Base-by-base conservation (phyloP, 257 asterid genomes). In the Solanum verrucosum region DNA sequence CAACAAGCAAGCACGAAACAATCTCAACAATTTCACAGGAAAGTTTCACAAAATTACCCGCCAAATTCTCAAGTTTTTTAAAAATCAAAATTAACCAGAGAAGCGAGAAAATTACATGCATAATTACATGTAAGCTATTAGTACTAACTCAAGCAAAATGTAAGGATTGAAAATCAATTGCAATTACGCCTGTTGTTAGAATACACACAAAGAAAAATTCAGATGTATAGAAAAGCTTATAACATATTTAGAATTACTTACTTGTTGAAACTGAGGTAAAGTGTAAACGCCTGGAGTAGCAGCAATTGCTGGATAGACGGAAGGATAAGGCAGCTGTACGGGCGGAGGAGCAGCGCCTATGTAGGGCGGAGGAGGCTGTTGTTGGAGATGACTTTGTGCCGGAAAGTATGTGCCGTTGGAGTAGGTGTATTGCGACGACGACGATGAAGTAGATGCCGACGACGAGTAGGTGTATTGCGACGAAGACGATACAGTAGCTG, bases 311-410 rank as follows among this genome's bases (percentile, higher is more conserved):
- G 91, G 93, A 73, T 89, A 89, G 16, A 89, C 89, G 63, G 90
- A 86, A 74, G 90, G 89, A 15, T 90, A 63, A 8, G 90, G 84
- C 4, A 87, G 56, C 2, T 85, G 91, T 7, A 86, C 84, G 27
- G 88, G 44, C 37, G 81, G 81, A 52, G 95, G 95, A n/a, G 98
- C 94, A 83, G 95, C 95, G 56, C 94, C 98, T 88, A 92, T 94
- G 91, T 95, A 94, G 75, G 96, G 37, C 4, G 92, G 95, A 63
- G 90, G 87, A 34, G 92, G 93, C 81, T 92, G 84, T 75, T 92
- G 99, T 82, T 95, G 98, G 65, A 95, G 98, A 89, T 97, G 99
- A 90, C 93, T 95, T 42, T 98, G 98, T 78, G 96, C 93, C 87
- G 99, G 98, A 29, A 96, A 97, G 91, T 96, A 95, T 67, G 96